These are phyloP conservation scores for Melanogaster broomeanus DNA, from an alignment of 768 basidiomycete species.

Conservation along the genomic window DNA sequence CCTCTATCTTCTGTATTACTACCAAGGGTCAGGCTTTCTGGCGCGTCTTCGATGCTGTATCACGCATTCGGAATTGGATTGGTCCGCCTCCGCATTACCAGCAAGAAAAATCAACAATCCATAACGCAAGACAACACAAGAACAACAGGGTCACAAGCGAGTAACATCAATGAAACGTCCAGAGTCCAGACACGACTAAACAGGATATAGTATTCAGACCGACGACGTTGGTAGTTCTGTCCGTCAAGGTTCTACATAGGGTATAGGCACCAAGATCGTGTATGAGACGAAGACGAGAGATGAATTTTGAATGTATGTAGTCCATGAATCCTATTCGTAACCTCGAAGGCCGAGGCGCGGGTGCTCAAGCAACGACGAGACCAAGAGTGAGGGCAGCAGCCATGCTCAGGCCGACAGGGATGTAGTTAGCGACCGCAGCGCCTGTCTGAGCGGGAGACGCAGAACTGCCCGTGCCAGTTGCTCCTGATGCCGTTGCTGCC, in stretches of 20 bases:
- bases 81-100: too few relatives aligned
- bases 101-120: neutral
- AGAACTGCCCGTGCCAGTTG: slow-evolving; percentile 21
- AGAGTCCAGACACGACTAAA: neutral
- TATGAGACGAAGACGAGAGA: neutral
- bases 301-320: neutral
- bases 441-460: slow-evolving; percentile 19
- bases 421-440: slow-evolving; percentile 17
- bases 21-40: too few relatives aligned
- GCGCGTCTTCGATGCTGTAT: too few relatives aligned
- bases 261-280: slow-evolving; percentile 14
- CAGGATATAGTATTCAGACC: neutral
- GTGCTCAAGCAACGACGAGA: slow-evolving; percentile 24
- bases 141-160: neutral
- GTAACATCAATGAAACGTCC: neutral
- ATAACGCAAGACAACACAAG: neutral
- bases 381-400: slow-evolving; percentile 28
- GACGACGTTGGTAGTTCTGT: neutral
- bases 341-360: neutral
- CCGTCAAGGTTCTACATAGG: slow-evolving; percentile 10
- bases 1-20: too few relatives aligned
- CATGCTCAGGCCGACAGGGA: slow-evolving; percentile 31
- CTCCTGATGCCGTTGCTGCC: slow-evolving; percentile 23
- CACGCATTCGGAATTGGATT: too few relatives aligned
- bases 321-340: neutral